Base-by-base conservation (phyloP, 805 yeast species). In the Blastobotrys americana region DNA sequence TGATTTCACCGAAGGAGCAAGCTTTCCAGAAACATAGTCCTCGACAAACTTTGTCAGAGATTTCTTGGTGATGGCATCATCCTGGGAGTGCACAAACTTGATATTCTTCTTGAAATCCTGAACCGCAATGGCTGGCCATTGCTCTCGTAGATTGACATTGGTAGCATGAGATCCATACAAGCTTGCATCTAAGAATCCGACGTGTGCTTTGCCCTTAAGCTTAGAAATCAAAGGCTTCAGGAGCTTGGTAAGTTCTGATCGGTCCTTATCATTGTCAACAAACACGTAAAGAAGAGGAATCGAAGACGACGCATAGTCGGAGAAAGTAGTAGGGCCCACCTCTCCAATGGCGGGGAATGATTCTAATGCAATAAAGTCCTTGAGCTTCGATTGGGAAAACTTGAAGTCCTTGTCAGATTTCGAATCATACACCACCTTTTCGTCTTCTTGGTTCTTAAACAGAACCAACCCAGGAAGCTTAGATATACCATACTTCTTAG, bases 221-320 rank as follows among this genome's bases (percentile, higher is more conserved):
- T 76, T 68, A 69, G 82, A 80, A 58, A 90, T 94, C 58, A 84
- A 68, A 44, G 78, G 74, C 49, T 61, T 67, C 57, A 89, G 73
- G 43, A 69, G 60, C 37, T 71, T 70, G 39, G 68, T 68, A 53
- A 77, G 74, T 31, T 70, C 73, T 33, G 67, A 76, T 63, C 82
- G 79, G 69, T 85, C 81, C 52, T 79, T 84, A 40, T 74, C 74
- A 41, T 73, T 67, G 55, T 75, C 77, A 71, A 84, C 87, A 72
- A 93, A 93, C 65, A 84, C 80, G 74, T 89, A 90, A 44, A 86
- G 94, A 54, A 93, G 68, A 51, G 98, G 98, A 45, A 78, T 53
- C 28, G 78, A 74, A 48, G 88, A 69, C 45, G 72, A 67, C 74
- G 85, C 78, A 72, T 89, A 93, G 35, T 72, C 61, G 66, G 74